Base-by-base conservation (phyloP, 805 yeast genomes). In the Dipodascopsis uninucleata region DNA sequence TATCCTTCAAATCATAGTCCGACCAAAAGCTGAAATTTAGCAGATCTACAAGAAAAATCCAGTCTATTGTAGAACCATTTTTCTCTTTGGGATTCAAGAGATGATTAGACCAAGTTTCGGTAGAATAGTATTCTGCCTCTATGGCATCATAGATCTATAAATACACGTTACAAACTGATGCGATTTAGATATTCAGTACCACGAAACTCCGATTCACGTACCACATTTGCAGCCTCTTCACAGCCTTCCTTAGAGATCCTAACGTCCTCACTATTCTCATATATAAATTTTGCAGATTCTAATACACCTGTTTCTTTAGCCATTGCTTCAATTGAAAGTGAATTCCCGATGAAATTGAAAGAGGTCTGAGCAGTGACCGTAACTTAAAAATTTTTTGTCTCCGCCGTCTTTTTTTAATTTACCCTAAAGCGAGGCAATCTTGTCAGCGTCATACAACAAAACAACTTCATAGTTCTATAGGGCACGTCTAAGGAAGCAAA, bases 21-120 rank as follows among this genome's bases (percentile, higher is more conserved):
- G 71, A 63, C 74, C 74, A 70, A 53, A 70, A 71, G 28, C 71
- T 63, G 56, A 70, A 70, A 42, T 70, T 70, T 31, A 71, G 60
- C 28, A 69, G 57, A 39, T 70, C 74, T 3, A 70, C 67, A 1
- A 66, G 52, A 45, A 71, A 70, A 2, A 70, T 66, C 73, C 73
- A 69, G 48, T 67, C 62, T 9, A 64, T 59, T 2, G 52, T 41
- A 5, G 36, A 17, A 20, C 10, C 32, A 28, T 31, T 23, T 39
- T 39, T 7, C n/a, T 21, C 17, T 5, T 48, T 38, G 1, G 71
- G 71, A 42, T 67, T 66, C 36, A 68, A 54, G 21, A 49, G 53
- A 40, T 70, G 69, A 18, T 46, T 36, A n/a, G 66, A 53, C 72
- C 74, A 70, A 2, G 65, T 59, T 2, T 55, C 58, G 7, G 66